Conservation (phyloP, 441 rosid genomes). For the Bruguiera hainesii region DNA sequence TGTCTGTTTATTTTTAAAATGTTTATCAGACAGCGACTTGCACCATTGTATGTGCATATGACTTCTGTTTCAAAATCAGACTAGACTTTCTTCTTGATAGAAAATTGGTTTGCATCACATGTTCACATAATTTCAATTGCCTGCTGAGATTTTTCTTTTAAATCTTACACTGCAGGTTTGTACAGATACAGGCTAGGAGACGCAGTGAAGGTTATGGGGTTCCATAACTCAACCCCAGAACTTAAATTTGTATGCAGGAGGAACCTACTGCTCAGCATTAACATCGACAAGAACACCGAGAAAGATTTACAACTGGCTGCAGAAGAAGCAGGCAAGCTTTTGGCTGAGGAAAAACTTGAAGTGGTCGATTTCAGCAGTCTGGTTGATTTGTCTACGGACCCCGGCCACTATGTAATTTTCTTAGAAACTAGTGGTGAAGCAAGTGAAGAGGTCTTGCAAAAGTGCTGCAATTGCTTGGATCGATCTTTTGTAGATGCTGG, state of each 20-base stretch:
- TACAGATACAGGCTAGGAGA: constrained; percentile 95
- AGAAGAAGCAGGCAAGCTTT: constrained; percentile 57
- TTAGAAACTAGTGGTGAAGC: constrained; percentile 75
- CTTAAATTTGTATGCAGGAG: constrained; percentile 78
- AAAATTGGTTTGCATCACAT: too few relatives aligned
- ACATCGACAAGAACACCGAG: constrained; percentile 95
- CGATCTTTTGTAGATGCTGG: constrained; percentile 69
- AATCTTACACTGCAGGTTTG: constrained; percentile 46
- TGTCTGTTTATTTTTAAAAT: not conserved
- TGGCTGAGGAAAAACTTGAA: constrained; percentile 63
- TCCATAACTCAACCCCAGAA: constrained; percentile 79
- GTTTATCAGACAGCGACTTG: not conserved
- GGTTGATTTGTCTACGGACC: constrained; percentile 59
- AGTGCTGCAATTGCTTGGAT: constrained; percentile 78
- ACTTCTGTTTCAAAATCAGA: not conserved
- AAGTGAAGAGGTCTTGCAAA: constrained; percentile 46
- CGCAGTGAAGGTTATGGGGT: constrained; percentile 68
- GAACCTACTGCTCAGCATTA: constrained; percentile 65
- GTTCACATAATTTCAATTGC: not conserved
- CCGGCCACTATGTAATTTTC: constrained; percentile 88
- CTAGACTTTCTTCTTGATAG: too few relatives aligned
- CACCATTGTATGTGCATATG: not conserved
- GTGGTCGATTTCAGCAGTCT: constrained; percentile 81
- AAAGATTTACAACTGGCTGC: constrained; percentile 76
- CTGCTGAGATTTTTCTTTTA: not conserved